Conservation (phyloP, 2,329 filamentous ascomycete species). For the Diaporthe destruens region DNA sequence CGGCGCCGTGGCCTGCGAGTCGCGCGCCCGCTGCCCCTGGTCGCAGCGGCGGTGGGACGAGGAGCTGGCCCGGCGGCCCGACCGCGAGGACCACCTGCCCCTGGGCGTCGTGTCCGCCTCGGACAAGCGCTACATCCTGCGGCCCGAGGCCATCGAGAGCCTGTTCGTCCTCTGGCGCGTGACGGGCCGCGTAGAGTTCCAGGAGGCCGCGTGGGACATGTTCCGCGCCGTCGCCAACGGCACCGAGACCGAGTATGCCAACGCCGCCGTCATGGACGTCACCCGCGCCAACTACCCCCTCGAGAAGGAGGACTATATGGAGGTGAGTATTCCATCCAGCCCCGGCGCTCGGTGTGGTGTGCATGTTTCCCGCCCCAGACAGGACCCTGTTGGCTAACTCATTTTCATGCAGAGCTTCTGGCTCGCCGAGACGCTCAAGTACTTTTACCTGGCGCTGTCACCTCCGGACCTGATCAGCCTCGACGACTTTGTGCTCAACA, state of each 20-base stretch:
- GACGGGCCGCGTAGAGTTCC: constrained; percentile 60
- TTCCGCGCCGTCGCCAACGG: constrained; percentile 60
- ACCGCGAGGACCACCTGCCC: constrained; percentile 50
- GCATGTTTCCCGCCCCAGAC: neutral
- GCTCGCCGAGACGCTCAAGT: constrained; percentile 91
- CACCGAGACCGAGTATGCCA: constrained; percentile 61
- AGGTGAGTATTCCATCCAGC: constrained; percentile 43
- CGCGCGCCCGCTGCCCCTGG: constrained; percentile 57
- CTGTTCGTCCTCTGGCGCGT: constrained; percentile 67
- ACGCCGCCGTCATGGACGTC: constrained; percentile 63
- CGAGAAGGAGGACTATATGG: constrained; percentile 56
- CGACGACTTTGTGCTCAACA: constrained; percentile 77
- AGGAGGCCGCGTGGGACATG: constrained; percentile 67
- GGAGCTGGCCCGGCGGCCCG: constrained; percentile 41
- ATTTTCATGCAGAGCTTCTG: constrained; percentile 86
- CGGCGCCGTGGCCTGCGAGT: constrained; percentile 57
- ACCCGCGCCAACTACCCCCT: constrained; percentile 54
- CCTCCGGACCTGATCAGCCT: constrained; percentile 74
- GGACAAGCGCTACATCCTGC: constrained; percentile 63
- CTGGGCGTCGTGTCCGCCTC: constrained; percentile 73
- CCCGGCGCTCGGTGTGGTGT: too few species aligned
- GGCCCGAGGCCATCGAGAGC: constrained; percentile 52
- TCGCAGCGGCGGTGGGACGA: constrained; percentile 51
- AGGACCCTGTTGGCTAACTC: neutral
- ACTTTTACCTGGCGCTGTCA: constrained; percentile 87